Evolutionary conservation across 257 asterid genomes (phyloP), one percentile per base, ranked within the genome.

Genomic region (Apocynum venetum): DNA sequence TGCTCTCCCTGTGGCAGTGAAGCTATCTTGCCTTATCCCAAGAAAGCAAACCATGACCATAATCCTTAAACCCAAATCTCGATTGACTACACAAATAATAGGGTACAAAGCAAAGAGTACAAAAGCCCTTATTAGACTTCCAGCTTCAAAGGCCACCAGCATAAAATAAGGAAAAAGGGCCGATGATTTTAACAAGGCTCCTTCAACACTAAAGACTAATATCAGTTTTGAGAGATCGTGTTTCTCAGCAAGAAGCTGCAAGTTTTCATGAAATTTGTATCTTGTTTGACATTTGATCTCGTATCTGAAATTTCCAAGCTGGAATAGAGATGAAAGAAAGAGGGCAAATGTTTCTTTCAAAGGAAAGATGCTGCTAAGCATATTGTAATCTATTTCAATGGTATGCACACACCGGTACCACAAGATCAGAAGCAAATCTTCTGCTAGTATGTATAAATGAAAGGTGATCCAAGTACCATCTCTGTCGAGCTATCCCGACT

Each of bases 81-180:
- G 76, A 43, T 64, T 61, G 4, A 47, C 68, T 51, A 87, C 15
- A 17, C 71, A 25, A 66, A 87, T 68, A 38, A 87, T 66, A 47
- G 90, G 90, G 72, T 83, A 79, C 2, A 71, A 70, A 20, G 76
- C 31, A 2, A 85, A 71, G 44, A 87, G 89, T 3, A 81, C 4
- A 13, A 80, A 40, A 25, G 89, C 85, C 74, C 91, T 76, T 9
- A 83, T 14, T 3, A 74, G 69, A 79, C 91, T 77, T 59, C 91
- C 87, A 8, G 85, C 89, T 76, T 85, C 89, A 20, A 87, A 85
- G 31, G 91, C 87, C 47, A 87, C 91, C 13, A 87, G 83, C 84
- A 87, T 75, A 86, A 85, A 87, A 72, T 87, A 85, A 67, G 89
- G 86, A 55, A 87, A 87, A 0, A 79, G 49, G 8, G 84, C 72